phyloP scores from a whole-genome alignment of 2,329 filamentous ascomycete genomes.

The Fusarium euwallaceae region DNA sequence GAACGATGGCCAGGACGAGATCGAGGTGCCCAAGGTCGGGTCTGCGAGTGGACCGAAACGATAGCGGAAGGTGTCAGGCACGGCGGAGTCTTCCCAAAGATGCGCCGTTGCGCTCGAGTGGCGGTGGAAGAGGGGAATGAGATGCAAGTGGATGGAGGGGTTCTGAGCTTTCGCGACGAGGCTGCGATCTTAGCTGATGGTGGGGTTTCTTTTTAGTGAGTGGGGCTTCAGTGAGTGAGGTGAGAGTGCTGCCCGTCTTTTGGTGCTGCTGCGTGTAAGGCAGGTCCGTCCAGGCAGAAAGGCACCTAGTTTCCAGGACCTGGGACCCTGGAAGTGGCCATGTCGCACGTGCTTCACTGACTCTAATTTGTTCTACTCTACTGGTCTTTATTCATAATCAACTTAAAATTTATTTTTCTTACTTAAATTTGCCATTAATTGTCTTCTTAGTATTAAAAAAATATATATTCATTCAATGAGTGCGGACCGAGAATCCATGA shows the following conservation, averaged over 20 bases:
- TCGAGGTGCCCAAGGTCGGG: not conserved
- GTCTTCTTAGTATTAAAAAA: no score
- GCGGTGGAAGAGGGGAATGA: conserved; percentile 14
- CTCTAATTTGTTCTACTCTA: not conserved
- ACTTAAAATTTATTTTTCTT: no score
- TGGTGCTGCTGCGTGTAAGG: conserved; percentile 8
- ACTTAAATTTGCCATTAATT: not conserved
- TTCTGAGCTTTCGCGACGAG: conserved; percentile 46
- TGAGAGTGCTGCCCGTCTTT: not conserved
- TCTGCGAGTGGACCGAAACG: not conserved
- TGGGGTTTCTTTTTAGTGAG: conserved; percentile 37
- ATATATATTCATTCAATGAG: not conserved
- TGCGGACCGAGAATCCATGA: not conserved
- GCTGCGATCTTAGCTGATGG: conserved; percentile 45
- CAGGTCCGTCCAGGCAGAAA: not conserved
- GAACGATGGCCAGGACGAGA: conserved; percentile 4
- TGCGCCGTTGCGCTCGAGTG: conserved; percentile 21
- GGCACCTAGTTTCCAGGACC: not conserved
- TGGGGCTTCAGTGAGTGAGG: conserved; percentile 21
- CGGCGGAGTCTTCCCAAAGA: not conserved
- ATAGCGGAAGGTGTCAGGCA: not conserved
- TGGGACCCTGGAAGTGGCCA: conserved; percentile 17
- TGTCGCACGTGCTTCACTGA: conserved; percentile 11
- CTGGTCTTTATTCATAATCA: not conserved
- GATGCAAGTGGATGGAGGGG: conserved; percentile 43